Percentiles rank a stretch among this genome's conserved stretches.
Evolutionary conservation across 2,329 filamentous ascomycete genomes (phyloP).

Genomic region (Apiospora koreana): DNA sequence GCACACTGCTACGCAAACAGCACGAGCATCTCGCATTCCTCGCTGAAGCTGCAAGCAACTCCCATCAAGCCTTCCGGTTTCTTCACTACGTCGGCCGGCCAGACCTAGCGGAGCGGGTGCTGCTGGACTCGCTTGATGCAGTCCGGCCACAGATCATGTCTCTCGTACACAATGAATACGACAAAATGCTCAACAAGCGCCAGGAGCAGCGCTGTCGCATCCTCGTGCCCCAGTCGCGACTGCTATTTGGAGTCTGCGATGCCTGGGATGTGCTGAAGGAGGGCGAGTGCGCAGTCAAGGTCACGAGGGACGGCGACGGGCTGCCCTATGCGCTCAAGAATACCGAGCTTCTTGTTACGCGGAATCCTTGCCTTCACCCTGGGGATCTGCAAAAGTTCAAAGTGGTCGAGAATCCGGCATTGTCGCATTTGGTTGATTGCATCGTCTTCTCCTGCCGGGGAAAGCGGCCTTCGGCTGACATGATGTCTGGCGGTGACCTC

Average conservation of each 20-base stretch:
- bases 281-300: conserved; percentile 39
- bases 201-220: conserved; percentile 39
- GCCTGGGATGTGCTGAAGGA: conserved; percentile 35
- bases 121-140: conserved; percentile 37
- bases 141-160: conserved; percentile 28
- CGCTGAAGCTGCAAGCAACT: conserved; percentile 26
- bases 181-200: conserved; percentile 34
- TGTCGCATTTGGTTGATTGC: conserved; percentile 40
- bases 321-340: conserved; percentile 33
- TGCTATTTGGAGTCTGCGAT: conserved; percentile 42
- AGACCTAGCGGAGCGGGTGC: conserved; percentile 38
- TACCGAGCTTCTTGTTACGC: conserved; percentile 39
- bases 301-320: conserved; percentile 38
- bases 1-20: conserved; percentile 36
- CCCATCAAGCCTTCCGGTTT: conserved; percentile 35
- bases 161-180: conserved; percentile 34
- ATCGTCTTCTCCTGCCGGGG: conserved; percentile 41
- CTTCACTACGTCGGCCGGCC: conserved; percentile 34
- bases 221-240: conserved; percentile 36
- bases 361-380: conserved; percentile 39
- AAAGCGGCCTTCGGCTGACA: conserved; percentile 37
- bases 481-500: conserved; percentile 44
- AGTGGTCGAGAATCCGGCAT: conserved; percentile 33
- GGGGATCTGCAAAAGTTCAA: conserved; percentile 41
- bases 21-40: conserved; percentile 37